Conservation (phyloP, 2,329 filamentous ascomycete species). For the Talaromyces sp. region DNA sequence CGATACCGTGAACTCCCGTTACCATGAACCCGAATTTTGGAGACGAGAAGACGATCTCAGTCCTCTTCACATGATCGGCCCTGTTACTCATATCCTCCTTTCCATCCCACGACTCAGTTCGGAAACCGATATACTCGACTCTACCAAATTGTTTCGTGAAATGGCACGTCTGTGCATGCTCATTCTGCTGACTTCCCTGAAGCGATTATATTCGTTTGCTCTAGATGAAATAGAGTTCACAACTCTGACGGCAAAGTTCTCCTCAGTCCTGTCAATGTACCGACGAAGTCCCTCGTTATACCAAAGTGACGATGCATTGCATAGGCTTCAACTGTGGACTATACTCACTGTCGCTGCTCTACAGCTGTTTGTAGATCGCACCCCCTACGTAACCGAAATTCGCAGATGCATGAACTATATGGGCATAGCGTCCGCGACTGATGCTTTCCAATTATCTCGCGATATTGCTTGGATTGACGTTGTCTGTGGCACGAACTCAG, state of each 20-base stretch:
- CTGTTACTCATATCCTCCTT: constrained; percentile 14
- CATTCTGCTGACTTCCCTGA: constrained; percentile 15
- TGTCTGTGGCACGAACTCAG: not conserved
- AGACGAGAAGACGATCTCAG: constrained; percentile 17
- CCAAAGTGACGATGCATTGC: not conserved
- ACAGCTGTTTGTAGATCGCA: not conserved
- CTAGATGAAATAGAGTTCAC: not conserved
- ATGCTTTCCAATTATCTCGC: not conserved
- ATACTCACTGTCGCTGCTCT: not conserved
- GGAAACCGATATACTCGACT: not conserved
- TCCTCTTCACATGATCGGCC: constrained; percentile 12
- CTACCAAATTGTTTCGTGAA: constrained; percentile 5
- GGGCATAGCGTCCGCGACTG: not conserved
- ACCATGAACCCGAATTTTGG: constrained; percentile 10
- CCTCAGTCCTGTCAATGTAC: not conserved
- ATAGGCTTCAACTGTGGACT: constrained; percentile 5
- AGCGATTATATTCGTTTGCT: constrained; percentile 14
- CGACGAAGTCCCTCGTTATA: not conserved
- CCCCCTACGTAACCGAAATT: not conserved
- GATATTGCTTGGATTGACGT: constrained; percentile 10
- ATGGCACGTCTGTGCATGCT: constrained; percentile 15
- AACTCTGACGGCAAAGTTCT: constrained; percentile 5
- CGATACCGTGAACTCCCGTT: constrained; percentile 3
- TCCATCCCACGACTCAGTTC: constrained; percentile 10
- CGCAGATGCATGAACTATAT: constrained; percentile 3